These are phyloP conservation scores for Populus alba DNA, from an alignment of 345 rosid species.

Conservation along the genomic window DNA sequence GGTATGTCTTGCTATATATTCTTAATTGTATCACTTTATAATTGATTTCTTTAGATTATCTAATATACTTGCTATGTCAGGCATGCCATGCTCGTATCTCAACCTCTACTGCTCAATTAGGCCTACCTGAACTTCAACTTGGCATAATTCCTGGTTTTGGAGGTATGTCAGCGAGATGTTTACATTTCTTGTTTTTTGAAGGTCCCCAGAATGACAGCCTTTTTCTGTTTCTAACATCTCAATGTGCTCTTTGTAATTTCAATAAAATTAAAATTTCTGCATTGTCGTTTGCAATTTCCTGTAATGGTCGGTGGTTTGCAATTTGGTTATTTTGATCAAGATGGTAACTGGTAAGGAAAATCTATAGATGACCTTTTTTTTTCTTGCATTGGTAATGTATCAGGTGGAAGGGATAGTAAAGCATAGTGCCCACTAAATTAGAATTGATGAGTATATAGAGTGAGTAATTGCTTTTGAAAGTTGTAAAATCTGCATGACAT, in stretches of 20 bases:
- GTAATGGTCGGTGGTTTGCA: not conserved
- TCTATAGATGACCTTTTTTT: not conserved
- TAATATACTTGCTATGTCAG: slow-evolving; percentile 34
- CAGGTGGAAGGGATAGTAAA: not conserved
- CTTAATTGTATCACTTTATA: not conserved
- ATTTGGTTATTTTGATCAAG: not conserved
- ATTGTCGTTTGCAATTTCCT: not conserved
- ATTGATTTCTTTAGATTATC: slow-evolving; percentile 3
- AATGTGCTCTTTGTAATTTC: not conserved
- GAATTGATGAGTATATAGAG: not conserved
- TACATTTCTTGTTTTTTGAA: slow-evolving; percentile 1
- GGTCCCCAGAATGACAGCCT: not conserved
- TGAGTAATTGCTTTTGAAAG: not conserved
- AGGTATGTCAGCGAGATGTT: slow-evolving; percentile 42
- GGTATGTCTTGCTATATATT: slow-evolving; percentile 43
- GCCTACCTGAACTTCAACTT: slow-evolving; percentile 90
- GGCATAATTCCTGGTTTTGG: slow-evolving; percentile 98
- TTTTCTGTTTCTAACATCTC: not conserved
- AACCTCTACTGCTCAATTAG: slow-evolving; percentile 69
- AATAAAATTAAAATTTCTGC: not conserved
- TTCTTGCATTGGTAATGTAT: not conserved
- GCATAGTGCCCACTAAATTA: not conserved
- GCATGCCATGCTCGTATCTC: slow-evolving; percentile 91
- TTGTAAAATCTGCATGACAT: not conserved
- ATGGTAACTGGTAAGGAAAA: not conserved